Base-by-base conservation (phyloP, 208 protist species). In the Trypanosoma caninum region DNA sequence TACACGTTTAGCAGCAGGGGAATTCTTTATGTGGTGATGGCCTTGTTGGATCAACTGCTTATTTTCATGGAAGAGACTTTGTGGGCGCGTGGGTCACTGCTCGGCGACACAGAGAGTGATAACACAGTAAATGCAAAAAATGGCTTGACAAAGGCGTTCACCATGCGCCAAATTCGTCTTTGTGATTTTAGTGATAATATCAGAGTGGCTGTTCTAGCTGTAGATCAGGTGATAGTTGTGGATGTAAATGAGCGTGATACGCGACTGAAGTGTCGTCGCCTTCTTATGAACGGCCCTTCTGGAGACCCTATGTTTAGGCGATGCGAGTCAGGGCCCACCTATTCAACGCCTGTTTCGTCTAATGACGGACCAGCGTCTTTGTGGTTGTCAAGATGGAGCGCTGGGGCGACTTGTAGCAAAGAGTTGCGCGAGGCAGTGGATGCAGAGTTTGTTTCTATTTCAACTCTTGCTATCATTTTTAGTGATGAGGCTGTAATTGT, bases 21-120 rank as follows among this genome's bases (percentile, higher is more conserved):
- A 2, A 74, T 82, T 56, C 57, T 94, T 3, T 71, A 74, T 56
- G 84, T 74, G 0, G 87, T 73, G n/a, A 80, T 94, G 51, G 75
- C 68, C n/a, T 65, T 72, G 3, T 81, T 66, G 14, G 65, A 80
- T 51, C 52, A 76, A 18, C 40, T 94, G 5, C 40, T 94, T 34
- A 52, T 94, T 31, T 60, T 94, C 27, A 80, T 69, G 44, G 78
- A 65, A 80, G 40, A 81, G 70, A 30, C 62, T 55, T 8, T 68
- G 57, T 23, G 46, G 82, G 81, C 80, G 46, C 79, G 71, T 30
- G 72, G 63, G 10, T 23, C 47, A 18, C 57, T 74, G 23, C 56
- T 69, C 0, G 47, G 69, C 18, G 72, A 75, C 9, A 47, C 46
- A 38, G 27, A 41, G 3, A 41, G 42, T 14, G 20, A 38, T 10